These are phyloP conservation scores for Lumnitzera racemosa DNA, from an alignment of 345 rosid species.

Conservation along the genomic window DNA sequence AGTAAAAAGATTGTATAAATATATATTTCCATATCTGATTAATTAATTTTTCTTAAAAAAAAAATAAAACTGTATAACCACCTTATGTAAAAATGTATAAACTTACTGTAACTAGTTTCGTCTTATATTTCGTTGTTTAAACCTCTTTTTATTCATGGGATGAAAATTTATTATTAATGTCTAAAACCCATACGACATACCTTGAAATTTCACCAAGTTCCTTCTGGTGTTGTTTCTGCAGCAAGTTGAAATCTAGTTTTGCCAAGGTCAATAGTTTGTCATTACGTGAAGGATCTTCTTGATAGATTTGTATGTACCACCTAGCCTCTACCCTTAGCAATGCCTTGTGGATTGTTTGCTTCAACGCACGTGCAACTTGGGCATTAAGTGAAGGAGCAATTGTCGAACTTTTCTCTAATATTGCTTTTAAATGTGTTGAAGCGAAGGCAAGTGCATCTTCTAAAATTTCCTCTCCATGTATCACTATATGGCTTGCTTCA, in stretches of 20 bases:
- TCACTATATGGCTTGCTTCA: conserved; percentile 27
- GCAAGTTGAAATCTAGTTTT: conserved; percentile 25
- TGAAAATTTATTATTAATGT: too few relatives aligned
- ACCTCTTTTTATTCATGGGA: not conserved
- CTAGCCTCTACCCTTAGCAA: not conserved
- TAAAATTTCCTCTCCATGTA: conserved; percentile 24
- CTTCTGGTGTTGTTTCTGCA: conserved; percentile 17
- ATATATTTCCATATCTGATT: too few relatives aligned
- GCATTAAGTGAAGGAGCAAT: not conserved
- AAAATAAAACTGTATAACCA: too few relatives aligned
- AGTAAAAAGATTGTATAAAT: too few relatives aligned
- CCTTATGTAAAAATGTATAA: too few relatives aligned
- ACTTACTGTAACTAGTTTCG: not conserved
- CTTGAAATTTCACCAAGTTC: conserved; percentile 14
- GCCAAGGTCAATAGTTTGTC: conserved; percentile 17
- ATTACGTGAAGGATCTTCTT: conserved; percentile 2
- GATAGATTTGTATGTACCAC: conserved; percentile 10
- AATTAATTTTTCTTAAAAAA: too few relatives aligned
- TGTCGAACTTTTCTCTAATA: not conserved
- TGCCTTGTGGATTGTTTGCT: not conserved
- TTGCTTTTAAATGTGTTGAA: conserved; percentile 12
- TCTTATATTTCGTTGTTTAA: not conserved
- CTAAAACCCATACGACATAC: not conserved
- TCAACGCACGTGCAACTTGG: conserved; percentile 5
- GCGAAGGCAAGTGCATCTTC: conserved; percentile 30